Percentiles rank a stretch among this genome's conserved stretches.
Conservation (phyloP, 352 stramenopile genomes). For the Phytophthora multivora region DNA sequence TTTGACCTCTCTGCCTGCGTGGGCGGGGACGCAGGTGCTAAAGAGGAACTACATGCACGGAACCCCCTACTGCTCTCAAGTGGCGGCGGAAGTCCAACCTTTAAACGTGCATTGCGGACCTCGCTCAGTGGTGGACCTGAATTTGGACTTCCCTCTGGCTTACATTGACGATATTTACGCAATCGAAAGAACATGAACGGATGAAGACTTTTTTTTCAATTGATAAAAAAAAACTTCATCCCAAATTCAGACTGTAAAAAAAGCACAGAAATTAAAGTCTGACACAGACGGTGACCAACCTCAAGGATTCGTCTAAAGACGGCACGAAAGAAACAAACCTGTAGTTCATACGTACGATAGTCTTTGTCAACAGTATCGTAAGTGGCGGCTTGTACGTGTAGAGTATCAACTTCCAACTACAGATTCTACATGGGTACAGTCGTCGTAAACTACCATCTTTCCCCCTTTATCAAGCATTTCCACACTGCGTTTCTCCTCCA, state of each 20-base stretch:
- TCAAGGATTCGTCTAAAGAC: not conserved
- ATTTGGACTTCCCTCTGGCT: too few species aligned
- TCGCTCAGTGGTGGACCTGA: too few species aligned
- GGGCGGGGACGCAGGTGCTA: constrained; percentile 9
- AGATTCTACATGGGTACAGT: not conserved
- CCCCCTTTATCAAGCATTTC: not conserved
- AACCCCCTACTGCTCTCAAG: constrained; percentile 12
- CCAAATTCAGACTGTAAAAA: too few species aligned
- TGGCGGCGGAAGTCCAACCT: not conserved
- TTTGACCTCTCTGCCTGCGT: not conserved
- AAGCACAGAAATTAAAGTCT: too few species aligned
- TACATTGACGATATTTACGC: too few species aligned
- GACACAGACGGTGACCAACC: not conserved
- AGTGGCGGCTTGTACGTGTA: not conserved
- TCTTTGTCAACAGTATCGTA: not conserved
- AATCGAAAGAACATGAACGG: too few species aligned
- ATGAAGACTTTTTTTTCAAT: too few species aligned
- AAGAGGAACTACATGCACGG: constrained; percentile 8
- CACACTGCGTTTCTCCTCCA: not conserved
- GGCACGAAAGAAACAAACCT: not conserved
- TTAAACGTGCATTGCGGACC: not conserved
- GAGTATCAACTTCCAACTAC: not conserved
- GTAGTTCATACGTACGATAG: not conserved
- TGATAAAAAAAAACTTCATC: too few species aligned
- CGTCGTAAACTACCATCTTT: not conserved